Percentiles rank a stretch among this genome's conserved stretches.
Evolutionary conservation across 2,329 filamentous ascomycete genomes (phyloP).

Genomic region (Pestalotiopsis sp.): DNA sequence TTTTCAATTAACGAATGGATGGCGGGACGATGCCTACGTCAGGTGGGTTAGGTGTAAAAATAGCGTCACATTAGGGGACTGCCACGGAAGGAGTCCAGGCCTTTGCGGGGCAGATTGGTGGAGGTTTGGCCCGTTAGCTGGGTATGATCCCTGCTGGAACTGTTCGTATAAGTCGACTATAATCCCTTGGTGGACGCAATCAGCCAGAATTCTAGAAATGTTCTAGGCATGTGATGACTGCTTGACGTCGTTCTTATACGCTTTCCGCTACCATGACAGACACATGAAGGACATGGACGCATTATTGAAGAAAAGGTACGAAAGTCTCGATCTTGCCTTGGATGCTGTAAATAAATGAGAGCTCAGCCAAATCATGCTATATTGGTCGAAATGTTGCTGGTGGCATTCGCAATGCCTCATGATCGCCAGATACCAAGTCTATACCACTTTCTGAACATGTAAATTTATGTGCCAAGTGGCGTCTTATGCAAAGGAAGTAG

Average conservation of each 20-base stretch:
- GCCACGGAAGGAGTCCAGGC: background rate
- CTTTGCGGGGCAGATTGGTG: constrained; percentile 2
- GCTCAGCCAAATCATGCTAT: no score
- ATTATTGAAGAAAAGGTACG: no score
- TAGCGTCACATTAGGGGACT: background rate
- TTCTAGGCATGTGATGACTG: background rate
- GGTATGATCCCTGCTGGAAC: background rate
- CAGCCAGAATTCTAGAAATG: background rate
- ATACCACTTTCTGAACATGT: background rate
- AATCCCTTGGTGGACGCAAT: background rate
- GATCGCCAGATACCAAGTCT: background rate
- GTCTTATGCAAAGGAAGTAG: background rate
- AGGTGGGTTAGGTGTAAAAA: background rate
- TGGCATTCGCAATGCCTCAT: no score
- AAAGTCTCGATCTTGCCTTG: no score
- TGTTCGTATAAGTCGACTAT: background rate
- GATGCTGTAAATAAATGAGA: no score
- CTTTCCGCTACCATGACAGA: background rate
- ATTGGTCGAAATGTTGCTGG: no score
- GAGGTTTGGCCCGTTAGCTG: background rate
- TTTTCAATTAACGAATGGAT: constrained; percentile 7
- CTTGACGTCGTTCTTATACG: background rate
- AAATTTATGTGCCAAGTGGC: background rate
- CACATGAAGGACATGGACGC: background rate
- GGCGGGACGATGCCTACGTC: background rate